phyloP scores from a whole-genome alignment of 1,284 basidiomycete species.

The Ustilago bromivora region DNA sequence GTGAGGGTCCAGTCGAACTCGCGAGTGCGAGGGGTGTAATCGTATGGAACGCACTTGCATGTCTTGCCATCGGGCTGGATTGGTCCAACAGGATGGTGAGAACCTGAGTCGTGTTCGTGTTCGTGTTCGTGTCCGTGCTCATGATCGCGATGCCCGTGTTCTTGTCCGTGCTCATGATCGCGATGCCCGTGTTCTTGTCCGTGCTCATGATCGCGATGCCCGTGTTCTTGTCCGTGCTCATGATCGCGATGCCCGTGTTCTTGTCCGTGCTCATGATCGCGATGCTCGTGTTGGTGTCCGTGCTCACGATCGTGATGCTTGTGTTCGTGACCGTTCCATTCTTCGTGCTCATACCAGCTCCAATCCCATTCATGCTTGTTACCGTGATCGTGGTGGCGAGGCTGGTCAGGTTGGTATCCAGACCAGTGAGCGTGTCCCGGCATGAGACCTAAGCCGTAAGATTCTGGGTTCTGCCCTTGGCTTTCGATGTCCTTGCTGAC shows the following conservation, averaged over 20 bases:
- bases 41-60: slow-evolving; percentile 15
- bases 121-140: neutral
- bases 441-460: slow-evolving; percentile 18
- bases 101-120: neutral
- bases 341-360: neutral
- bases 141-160: neutral
- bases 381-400: slow-evolving; percentile 4
- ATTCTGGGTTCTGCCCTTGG: slow-evolving; percentile 1
- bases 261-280: neutral
- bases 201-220: neutral
- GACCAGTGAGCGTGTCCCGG: slow-evolving; percentile 23
- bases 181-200: neutral
- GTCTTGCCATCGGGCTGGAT: neutral
- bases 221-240: neutral
- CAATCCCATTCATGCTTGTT: slow-evolving; percentile 4
- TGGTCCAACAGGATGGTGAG: neutral
- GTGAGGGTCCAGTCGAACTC: slow-evolving; percentile 55
- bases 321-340: slow-evolving; percentile 2
- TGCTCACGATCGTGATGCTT: too few species aligned
- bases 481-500: neutral
- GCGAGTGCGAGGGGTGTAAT: slow-evolving; percentile 49
- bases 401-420: neutral
- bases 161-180: neutral
- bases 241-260: neutral
- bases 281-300: too few species aligned